phyloP scores from a whole-genome alignment of 2,329 filamentous ascomycete species.

The Phaeosphaeriaceae sp. region DNA sequence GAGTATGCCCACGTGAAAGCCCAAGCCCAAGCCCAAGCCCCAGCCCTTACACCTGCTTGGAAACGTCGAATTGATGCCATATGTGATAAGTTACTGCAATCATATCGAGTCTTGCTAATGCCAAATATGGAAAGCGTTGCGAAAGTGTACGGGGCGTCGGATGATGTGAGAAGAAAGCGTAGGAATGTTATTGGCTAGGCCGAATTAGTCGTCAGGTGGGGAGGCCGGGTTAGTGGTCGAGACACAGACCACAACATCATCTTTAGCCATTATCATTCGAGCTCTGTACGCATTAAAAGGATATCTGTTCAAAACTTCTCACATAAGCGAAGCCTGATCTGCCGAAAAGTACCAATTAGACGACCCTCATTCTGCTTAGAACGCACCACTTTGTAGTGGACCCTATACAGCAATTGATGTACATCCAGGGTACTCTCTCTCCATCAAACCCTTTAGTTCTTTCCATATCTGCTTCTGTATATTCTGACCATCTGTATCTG shows the following conservation, averaged over 20 bases:
- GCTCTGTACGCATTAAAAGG: too few relatives aligned
- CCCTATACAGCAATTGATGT: neutral
- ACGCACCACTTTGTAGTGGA: neutral
- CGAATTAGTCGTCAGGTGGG: neutral
- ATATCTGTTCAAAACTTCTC: too few relatives aligned
- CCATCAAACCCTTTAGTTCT: constrained; percentile 12
- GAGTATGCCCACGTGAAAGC: neutral
- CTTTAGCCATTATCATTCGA: neutral
- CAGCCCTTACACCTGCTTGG: neutral
- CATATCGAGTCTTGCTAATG: neutral
- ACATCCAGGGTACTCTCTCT: neutral
- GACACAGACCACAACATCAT: neutral
- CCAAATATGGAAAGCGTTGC: neutral
- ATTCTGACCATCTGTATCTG: constrained; percentile 5
- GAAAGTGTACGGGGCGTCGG: neutral
- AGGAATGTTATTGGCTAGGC: neutral
- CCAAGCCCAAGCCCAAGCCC: neutral
- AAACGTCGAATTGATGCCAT: neutral
- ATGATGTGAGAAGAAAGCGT: neutral
- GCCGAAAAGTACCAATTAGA: too few relatives aligned
- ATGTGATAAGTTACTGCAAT: neutral
- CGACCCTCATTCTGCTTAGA: too few relatives aligned
- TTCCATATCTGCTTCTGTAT: constrained; percentile 16
- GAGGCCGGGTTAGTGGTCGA: neutral
- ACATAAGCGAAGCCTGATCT: too few relatives aligned